Percentiles rank a stretch among this genome's conserved stretches.
These are phyloP conservation scores for Cladosporium sp. DNA, from an alignment of 2,329 filamentous ascomycete species.

Conservation along the genomic window DNA sequence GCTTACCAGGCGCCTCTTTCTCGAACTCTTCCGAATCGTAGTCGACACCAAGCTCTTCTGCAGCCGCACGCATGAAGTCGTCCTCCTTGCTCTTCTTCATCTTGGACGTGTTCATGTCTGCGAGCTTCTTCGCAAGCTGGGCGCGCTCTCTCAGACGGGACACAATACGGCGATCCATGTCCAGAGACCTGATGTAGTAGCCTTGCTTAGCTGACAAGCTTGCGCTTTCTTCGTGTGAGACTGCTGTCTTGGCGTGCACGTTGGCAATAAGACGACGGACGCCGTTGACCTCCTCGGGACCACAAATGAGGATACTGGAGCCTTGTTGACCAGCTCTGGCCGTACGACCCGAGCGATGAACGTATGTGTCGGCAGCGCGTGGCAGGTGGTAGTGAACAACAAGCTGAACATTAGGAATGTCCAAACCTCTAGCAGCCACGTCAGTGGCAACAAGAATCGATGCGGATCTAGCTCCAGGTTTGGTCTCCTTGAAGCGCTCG, in stretches of 20 bases:
- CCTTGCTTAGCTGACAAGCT: conserved; percentile 49
- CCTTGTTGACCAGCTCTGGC: conserved; percentile 78
- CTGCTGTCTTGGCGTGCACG: conserved; percentile 67
- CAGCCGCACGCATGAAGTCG: conserved; percentile 78
- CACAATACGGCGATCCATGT: conserved; percentile 79
- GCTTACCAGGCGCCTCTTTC: conserved; percentile 58
- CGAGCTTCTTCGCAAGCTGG: conserved; percentile 79
- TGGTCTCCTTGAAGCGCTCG: conserved; percentile 75
- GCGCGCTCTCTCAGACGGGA: conserved; percentile 74
- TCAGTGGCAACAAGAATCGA: conserved; percentile 88
- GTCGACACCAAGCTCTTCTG: conserved; percentile 90
- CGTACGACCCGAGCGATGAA: conserved; percentile 92
- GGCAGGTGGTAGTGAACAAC: conserved; percentile 96
- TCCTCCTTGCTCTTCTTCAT: conserved; percentile 83
- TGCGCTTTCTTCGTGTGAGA: conserved; percentile 43
- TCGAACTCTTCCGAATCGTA: conserved; percentile 88
- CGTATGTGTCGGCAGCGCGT: conserved; percentile 86
- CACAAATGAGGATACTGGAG: conserved; percentile 82
- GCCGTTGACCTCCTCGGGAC: conserved; percentile 84
- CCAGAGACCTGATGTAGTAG: conserved; percentile 75
- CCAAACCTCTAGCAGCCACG: conserved; percentile 87
- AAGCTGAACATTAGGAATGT: conserved; percentile 85
- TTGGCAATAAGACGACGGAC: conserved; percentile 83
- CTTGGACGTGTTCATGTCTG: conserved; percentile 80
- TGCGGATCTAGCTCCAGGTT: conserved; percentile 41